These are phyloP conservation scores for Nectriaceae sp. DNA, from an alignment of 2,329 filamentous ascomycete genomes.

Conservation along the genomic window DNA sequence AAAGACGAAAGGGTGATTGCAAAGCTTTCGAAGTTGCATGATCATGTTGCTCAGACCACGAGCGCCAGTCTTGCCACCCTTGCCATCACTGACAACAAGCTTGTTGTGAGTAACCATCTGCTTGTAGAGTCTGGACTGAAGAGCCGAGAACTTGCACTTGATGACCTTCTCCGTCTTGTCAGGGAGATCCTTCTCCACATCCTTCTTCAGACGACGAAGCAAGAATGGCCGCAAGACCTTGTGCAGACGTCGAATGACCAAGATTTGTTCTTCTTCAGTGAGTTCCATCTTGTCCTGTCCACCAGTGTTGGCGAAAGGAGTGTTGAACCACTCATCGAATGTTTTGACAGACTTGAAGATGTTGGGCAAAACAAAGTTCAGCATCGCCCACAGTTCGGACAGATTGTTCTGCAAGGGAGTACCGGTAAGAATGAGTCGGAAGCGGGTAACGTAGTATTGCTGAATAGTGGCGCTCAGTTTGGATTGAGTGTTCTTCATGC, in stretches of 20 bases:
- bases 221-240: constrained; percentile 97
- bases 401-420: constrained; percentile 97
- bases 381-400: constrained; percentile 92
- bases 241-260: constrained; percentile 96
- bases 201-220: constrained; percentile 97
- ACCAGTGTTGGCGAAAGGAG: constrained; percentile 96
- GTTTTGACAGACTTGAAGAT: constrained; percentile 99
- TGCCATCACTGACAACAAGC: constrained; percentile 90
- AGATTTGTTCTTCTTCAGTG: constrained; percentile 98
- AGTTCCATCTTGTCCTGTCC: constrained; percentile 98
- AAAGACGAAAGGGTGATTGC: constrained; percentile 98
- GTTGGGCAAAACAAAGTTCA: constrained; percentile 96
- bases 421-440: constrained; percentile 94
- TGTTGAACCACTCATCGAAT: constrained; percentile 99
- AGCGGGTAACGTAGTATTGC: constrained; percentile 91
- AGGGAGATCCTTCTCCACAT: constrained; percentile 97
- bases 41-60: constrained; percentile 99
- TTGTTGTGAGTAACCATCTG: constrained; percentile 96
- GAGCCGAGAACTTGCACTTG: constrained; percentile 96
- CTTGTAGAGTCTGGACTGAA: constrained; percentile 94
- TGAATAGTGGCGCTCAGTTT: constrained; percentile 95
- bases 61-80: constrained; percentile 91
- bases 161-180: constrained; percentile 99
- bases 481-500: constrained; percentile 98
- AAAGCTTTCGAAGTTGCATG: constrained; percentile 98